Conservation (phyloP, 2,329 filamentous ascomycete species). For the Penicillium sp. region DNA sequence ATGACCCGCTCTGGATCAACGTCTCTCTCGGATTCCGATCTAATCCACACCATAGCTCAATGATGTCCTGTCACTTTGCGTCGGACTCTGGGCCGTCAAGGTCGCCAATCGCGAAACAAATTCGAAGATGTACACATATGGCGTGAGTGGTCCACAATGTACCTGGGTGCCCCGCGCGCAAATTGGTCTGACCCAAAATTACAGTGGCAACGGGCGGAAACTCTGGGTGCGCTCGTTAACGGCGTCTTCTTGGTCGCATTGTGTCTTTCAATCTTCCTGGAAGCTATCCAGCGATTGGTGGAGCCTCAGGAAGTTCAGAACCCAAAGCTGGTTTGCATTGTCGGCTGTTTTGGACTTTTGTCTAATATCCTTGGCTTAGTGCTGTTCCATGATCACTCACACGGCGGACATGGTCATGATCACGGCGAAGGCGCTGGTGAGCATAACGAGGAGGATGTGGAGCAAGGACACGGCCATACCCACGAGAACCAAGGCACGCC, state of each 20-base stretch:
- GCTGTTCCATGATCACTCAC: slow-evolving; percentile 90
- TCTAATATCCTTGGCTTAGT: slow-evolving; percentile 89
- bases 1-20: slow-evolving; percentile 31
- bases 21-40: neutral
- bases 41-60: slow-evolving; percentile 66
- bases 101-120: slow-evolving; percentile 77
- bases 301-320: slow-evolving; percentile 86
- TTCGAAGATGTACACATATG: slow-evolving; percentile 93
- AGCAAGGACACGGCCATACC: slow-evolving; percentile 44
- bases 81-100: slow-evolving; percentile 93
- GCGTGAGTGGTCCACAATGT: slow-evolving; percentile 60
- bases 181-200: slow-evolving; percentile 13
- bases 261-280: slow-evolving; percentile 93
- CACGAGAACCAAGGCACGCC: slow-evolving; percentile 35
- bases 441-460: slow-evolving; percentile 48
- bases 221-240: slow-evolving; percentile 92
- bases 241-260: slow-evolving; percentile 96
- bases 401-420: slow-evolving; percentile 62
- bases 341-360: slow-evolving; percentile 79
- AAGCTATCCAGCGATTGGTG: slow-evolving; percentile 88
- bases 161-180: neutral
- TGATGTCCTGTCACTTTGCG: slow-evolving; percentile 90
- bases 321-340: slow-evolving; percentile 83
- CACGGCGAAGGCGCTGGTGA: slow-evolving; percentile 40
- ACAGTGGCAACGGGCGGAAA: slow-evolving; percentile 95